Conservation (phyloP, 2,329 filamentous ascomycete genomes). For the Colletotrichum sp. region DNA sequence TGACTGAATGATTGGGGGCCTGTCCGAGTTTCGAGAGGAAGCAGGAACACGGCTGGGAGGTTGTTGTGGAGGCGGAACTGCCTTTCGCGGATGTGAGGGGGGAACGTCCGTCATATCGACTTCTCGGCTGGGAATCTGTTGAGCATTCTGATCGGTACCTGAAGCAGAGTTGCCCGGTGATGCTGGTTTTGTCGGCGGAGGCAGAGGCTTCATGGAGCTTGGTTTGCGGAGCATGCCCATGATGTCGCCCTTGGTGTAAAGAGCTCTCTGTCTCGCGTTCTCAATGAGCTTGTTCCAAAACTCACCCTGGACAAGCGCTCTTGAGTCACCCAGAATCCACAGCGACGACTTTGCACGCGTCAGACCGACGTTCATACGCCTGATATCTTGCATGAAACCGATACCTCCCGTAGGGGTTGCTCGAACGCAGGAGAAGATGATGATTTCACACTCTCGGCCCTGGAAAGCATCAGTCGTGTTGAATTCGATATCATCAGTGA, state of each 20-base stretch:
- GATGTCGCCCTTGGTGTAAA: constrained; percentile 75
- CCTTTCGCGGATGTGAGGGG: background rate
- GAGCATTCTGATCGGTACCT: background rate
- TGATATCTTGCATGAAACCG: constrained; percentile 97
- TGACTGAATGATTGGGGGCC: constrained; percentile 44
- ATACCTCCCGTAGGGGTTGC: constrained; percentile 93
- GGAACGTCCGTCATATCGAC: constrained; percentile 20
- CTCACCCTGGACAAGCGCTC: constrained; percentile 82
- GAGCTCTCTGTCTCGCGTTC: constrained; percentile 75
- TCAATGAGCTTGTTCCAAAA: constrained; percentile 90
- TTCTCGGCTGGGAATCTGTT: background rate
- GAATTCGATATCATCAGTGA: constrained; percentile 87
- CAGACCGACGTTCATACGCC: constrained; percentile 98
- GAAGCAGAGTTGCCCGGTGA: constrained; percentile 18
- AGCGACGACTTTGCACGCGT: constrained; percentile 96
- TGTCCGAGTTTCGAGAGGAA: constrained; percentile 6
- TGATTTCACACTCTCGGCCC: constrained; percentile 94
- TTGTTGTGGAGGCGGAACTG: background rate
- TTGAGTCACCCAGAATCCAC: constrained; percentile 94
- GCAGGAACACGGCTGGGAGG: background rate
- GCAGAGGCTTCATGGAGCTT: constrained; percentile 29
- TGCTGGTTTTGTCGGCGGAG: constrained; percentile 29
- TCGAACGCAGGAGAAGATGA: constrained; percentile 98
- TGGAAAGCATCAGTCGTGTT: constrained; percentile 99
- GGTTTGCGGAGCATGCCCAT: constrained; percentile 52